These are phyloP conservation scores for Diplodia intermedia DNA, from an alignment of 2,329 filamentous ascomycete species.

Conservation along the genomic window DNA sequence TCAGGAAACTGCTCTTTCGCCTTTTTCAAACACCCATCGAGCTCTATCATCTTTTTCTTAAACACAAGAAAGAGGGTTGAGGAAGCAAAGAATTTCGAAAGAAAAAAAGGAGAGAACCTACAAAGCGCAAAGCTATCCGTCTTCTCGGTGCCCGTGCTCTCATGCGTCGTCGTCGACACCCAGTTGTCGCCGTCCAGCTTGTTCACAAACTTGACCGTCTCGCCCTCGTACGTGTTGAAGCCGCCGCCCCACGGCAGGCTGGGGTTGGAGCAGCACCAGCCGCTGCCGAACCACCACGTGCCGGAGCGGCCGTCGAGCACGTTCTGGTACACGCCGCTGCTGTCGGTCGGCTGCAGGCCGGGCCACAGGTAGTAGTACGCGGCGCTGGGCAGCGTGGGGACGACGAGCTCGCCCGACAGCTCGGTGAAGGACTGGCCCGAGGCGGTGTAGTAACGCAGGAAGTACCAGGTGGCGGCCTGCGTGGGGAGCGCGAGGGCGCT, in stretches of 20 bases:
- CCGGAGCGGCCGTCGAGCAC: constrained; percentile 52
- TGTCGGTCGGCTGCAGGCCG: constrained; percentile 51
- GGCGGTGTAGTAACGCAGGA: constrained; percentile 36
- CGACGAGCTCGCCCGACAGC: constrained; percentile 35
- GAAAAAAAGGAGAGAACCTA: constrained; percentile 16
- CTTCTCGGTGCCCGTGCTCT: constrained; percentile 40
- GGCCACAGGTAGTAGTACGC: constrained; percentile 54
- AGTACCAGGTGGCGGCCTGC: constrained; percentile 36
- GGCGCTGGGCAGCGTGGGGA: constrained; percentile 38
- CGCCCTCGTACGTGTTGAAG: constrained; percentile 48
- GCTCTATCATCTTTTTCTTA: neutral
- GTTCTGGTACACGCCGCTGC: constrained; percentile 53
- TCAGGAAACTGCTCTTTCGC: too few relatives aligned
- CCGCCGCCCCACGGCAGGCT: constrained; percentile 49
- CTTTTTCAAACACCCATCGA: too few relatives aligned
- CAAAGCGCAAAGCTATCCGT: constrained; percentile 47
- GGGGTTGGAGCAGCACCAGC: constrained; percentile 54
- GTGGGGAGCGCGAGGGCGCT: constrained; percentile 2
- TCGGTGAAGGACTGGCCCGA: constrained; percentile 34
- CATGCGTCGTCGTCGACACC: constrained; percentile 46
- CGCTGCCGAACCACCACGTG: constrained; percentile 52
- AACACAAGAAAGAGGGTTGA: neutral
- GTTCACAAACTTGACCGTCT: constrained; percentile 47
- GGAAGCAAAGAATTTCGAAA: neutral
- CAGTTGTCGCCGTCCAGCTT: constrained; percentile 25